Evolutionary conservation across 352 stramenopile species (phyloP), one percentile per base, ranked within the genome.

Genomic region (Halophytophthora polymorphica): DNA sequence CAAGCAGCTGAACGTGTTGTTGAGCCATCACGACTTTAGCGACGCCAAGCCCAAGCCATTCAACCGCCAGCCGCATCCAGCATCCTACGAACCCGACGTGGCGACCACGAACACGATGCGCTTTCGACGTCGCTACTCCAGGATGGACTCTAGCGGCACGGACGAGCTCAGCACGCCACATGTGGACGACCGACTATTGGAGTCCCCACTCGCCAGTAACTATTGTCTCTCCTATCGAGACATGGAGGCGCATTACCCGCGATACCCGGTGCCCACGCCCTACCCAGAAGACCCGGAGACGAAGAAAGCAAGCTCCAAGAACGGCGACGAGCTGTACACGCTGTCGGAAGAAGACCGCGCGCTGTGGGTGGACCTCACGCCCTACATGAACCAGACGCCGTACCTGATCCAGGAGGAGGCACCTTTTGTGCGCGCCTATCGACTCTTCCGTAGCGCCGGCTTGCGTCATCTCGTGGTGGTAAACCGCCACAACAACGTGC

Each of bases 351-450:
- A 88, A 44, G 92, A 99, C 48, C 69, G 94, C 8, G 86, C 88
- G 28, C 73, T 93, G 46, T 98, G 90, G 86, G 75, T 98, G 29
- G 94, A 99, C 62, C 72, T 99, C 23, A 88, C 95, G 39, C 96
- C 96, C 1, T 99, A 98, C 72, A 97, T 98, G 49, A 98, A 99
- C 77, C 96, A 96, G 47, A 97, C 95, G 33, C 94, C 96, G 45
- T 98, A 98, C 54, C 86, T 94, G 38, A 93, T 99, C 28, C 96
- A 98, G 50, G 91, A 98, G 56, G 96, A 96, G 47, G 90, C 92
- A 2, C 96, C 93, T 4, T 97, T 98, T 41, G 81, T 96, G 51
- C 80, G 96, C 14, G 96, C 96, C 6, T 99, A 99, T 61, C 82
- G 93, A 14, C 77, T 99, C 19, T 99, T 99, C 64, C 93, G 97